phyloP scores from a whole-genome alignment of 1,139 yeast genomes.

The Debaryomycetaceae sp. region DNA sequence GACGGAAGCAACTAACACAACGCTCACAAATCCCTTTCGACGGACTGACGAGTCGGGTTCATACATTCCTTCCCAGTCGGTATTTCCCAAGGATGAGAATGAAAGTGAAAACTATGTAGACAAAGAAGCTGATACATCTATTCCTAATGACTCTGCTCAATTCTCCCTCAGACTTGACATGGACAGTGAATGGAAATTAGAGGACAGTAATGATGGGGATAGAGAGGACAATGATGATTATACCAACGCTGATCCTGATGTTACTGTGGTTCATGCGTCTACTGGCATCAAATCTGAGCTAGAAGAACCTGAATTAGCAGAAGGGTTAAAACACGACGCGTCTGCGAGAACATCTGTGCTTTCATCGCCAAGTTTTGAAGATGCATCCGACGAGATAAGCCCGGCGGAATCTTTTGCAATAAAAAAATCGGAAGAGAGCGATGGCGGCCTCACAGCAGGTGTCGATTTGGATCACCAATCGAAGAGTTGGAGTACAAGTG shows the following conservation, averaged over 20 bases:
- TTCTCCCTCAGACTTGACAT: constrained; percentile 34
- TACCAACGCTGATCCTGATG: constrained; percentile 18
- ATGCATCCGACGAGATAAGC: constrained; percentile 13
- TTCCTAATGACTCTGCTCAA: constrained; percentile 13
- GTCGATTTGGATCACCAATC: constrained; percentile 19
- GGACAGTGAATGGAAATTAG: constrained; percentile 40
- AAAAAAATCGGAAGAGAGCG: neutral
- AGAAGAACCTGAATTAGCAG: neutral
- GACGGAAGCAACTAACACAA: neutral
- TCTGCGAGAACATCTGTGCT: constrained; percentile 15
- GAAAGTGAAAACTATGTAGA: constrained; percentile 1
- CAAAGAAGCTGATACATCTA: constrained; percentile 12
- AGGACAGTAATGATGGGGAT: constrained; percentile 44
- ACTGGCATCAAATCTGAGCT: neutral
- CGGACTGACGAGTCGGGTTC: neutral
- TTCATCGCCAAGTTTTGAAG: constrained; percentile 15
- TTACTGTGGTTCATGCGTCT: neutral
- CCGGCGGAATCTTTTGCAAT: neutral
- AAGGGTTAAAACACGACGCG: neutral
- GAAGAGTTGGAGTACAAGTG: constrained; percentile 5
- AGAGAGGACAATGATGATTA: constrained; percentile 38
- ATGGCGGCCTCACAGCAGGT: constrained; percentile 14
- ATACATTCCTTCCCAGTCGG: neutral
- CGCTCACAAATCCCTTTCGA: neutral
- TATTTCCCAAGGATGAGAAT: neutral